Base-by-base conservation (phyloP, 768 basidiomycete genomes). In the Rhodotorula toruloides region DNA sequence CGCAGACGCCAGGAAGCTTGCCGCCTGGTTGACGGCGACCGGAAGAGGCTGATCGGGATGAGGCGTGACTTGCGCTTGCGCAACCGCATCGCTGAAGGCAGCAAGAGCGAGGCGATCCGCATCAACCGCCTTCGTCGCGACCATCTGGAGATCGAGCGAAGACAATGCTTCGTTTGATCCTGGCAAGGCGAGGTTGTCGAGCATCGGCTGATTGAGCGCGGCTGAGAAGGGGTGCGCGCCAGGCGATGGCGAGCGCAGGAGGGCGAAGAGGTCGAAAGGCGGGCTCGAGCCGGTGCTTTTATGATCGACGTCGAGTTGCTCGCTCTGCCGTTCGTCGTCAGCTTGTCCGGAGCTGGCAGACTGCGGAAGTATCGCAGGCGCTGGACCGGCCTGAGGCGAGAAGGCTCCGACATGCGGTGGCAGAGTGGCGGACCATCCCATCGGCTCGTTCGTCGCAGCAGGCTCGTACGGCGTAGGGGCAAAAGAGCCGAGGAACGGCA, bases 1-100 rank as follows among this genome's bases (percentile, higher is more conserved):
- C 37, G 66, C 29, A 6, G 66, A 67, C 5, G 43, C 56, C 50
- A 67, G 55, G 31, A 61, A 31, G 3, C 44, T 53, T 3, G 66
- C 52, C 2, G 65, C 65, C 10, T 58, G 65, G 2, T 43, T n/a
- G 39, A 60, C 54, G 10, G 31, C 17, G 37, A 25, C 3, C 25
- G 52, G 52, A 3, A 39, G 36, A 2, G 36, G 21, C 25, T 39
- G 34, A 12, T 39, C 47, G n/a, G 25, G 7, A 12, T 4, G 48
- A 27, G 13, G 48, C n/a, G 29, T 32, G 49, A 21, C 27, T 19
- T 14, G 46, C 40, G 40, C 40, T 10, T 10, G 10, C 40, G 40
- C 40, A 40, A 40, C 40, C 19, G 40, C 40, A 19, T 11, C 12
- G 40, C 12, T 19, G 40, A 40, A 10, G 40, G 40, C 12, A 19